Evolutionary conservation across 306 rosid genomes (phyloP), one percentile per base, ranked within the genome.

Genomic region (Fagus sylvatica): DNA sequence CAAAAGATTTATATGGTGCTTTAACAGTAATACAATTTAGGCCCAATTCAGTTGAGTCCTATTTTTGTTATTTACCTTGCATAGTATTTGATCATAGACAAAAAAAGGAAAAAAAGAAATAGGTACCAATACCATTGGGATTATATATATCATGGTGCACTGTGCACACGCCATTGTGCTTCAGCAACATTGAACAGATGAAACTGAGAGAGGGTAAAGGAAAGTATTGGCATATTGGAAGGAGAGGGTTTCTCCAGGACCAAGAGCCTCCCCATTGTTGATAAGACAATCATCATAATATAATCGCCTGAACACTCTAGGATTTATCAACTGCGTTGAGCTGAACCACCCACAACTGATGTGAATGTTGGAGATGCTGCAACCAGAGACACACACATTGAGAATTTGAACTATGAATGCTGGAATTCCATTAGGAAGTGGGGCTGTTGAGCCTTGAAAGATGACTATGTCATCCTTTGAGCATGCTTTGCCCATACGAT

Each of bases 311-410:
- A 91, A 91, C 39, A 91, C 53, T 7, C 1, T 55, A 0, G 91
- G 97, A 48, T 85, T 88, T 11, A 91, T 77, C 78, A 89, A 36
- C 22, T 85, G 72, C 1, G 76, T 89, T 0, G 94, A 91, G 85
- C 97, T 91, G 70, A 91, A 89, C 94, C 86, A 83, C 42, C 93
- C 97, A 75, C 97, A 91, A 55, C 74, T 83, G 48, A 89, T 39
- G 32, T 79, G 83, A 59, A 91, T 88, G 66, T 88, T 3, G 12
- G 85, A 84, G 22, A 91, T 86, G 67, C 85, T 71, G 73, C 94
- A 89, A 71, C 87, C 89, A 4, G 81, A 83, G 11, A 55, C 77
- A 5, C 94, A 80, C 17, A 30, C 36, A 64, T 91, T 91, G 5
- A 80, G 61, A 2, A 91, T 91, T 72, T 91, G 71, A 69, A 91